phyloP scores from a whole-genome alignment of 148 eudicot species.

The Beta vulgaris region DNA sequence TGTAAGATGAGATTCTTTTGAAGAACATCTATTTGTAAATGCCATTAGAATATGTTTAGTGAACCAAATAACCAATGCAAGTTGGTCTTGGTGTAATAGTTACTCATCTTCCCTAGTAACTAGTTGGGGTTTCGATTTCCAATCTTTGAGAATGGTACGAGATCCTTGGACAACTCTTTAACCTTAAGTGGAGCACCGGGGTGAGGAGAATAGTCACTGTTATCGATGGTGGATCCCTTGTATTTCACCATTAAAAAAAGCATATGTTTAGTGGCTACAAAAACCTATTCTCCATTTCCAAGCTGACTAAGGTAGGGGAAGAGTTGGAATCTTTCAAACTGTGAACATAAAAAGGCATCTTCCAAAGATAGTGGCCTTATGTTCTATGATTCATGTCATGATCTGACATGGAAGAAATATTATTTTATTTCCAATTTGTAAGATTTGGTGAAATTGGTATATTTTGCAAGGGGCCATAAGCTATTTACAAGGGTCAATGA shows the following conservation, averaged over 20 bases:
- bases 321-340: not conserved
- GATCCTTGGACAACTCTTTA: too few species aligned
- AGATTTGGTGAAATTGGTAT: constrained; percentile 5
- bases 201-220: too few species aligned
- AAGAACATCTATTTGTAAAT: not conserved
- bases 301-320: constrained; percentile 3
- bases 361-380: not conserved
- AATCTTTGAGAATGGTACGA: too few species aligned
- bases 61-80: too few species aligned
- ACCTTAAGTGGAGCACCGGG: too few species aligned
- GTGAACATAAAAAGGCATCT: not conserved
- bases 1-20: not conserved
- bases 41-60: constrained; percentile 5
- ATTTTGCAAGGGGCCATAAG: constrained; percentile 2
- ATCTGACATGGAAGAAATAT: not conserved
- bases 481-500: not conserved
- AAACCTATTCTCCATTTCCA: not conserved
- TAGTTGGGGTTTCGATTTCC: too few species aligned
- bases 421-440: not conserved
- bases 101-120: too few species aligned
- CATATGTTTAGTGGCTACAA: constrained; percentile 9
- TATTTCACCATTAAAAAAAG: too few species aligned
- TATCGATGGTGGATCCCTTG: too few species aligned
- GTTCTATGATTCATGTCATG: too few species aligned
- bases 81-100: too few species aligned